Conservation (phyloP, 208 protist genomes). For the Herpetomonas samuelpessoai region DNA sequence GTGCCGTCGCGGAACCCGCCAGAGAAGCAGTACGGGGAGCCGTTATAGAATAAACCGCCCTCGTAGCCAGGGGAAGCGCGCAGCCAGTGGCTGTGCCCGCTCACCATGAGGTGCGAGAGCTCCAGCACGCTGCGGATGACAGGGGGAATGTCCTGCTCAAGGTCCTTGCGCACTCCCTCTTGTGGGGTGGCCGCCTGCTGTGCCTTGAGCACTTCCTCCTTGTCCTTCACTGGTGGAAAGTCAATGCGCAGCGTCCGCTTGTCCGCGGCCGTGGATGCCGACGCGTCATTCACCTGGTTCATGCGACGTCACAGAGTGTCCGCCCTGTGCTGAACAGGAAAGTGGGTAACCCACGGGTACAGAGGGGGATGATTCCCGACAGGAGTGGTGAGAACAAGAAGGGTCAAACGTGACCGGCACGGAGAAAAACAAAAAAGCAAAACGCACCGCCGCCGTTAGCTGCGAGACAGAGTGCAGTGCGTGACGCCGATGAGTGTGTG, state of each 20-base stretch:
- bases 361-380: too few species aligned
- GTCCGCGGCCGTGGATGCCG: too few species aligned
- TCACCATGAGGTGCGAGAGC: constrained; percentile 74
- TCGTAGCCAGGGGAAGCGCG: constrained; percentile 71
- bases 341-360: too few species aligned
- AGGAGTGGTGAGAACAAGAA: too few species aligned
- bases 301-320: too few species aligned
- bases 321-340: too few species aligned
- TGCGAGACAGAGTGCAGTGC: too few species aligned
- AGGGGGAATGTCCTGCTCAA: constrained; percentile 69
- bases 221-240: constrained; percentile 66
- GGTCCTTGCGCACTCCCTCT: constrained; percentile 48
- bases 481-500: too few species aligned
- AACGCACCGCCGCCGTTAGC: too few species aligned
- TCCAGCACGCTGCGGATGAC: constrained; percentile 82
- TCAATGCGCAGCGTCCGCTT: constrained; percentile 45
- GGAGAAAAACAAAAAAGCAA: too few species aligned
- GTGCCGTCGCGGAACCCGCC: constrained; percentile 73
- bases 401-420: too few species aligned
- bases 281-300: too few species aligned
- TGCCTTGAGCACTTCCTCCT: constrained; percentile 36
- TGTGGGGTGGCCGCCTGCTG: constrained; percentile 45
- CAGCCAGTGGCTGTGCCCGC: constrained; percentile 74
- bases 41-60: constrained; percentile 75
- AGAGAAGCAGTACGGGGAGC: constrained; percentile 76